A percentile compares a stretch with the other conserved stretches of the same genome.
phyloP scores from a whole-genome alignment of 192 early-diverging fungal genomes.

The Coemansia sp. region DNA sequence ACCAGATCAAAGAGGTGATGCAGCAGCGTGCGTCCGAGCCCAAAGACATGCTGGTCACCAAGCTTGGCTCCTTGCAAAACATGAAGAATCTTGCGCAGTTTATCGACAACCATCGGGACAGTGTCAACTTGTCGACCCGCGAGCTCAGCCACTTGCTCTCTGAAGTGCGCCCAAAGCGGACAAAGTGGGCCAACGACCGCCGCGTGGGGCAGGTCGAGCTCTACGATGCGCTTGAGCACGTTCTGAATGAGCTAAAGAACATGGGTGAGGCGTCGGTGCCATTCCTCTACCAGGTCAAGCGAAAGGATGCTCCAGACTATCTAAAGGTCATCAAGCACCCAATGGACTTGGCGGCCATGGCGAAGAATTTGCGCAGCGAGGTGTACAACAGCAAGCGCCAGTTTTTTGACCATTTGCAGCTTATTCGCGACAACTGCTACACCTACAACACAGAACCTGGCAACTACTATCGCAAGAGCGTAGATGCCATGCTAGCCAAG shows the following conservation, averaged over 20 bases:
- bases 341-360: constrained; percentile 92
- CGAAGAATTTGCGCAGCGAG: constrained; percentile 78
- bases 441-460: constrained; percentile 85
- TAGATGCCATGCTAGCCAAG: constrained; percentile 74
- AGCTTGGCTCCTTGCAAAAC: constrained; percentile 43
- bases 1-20: constrained; percentile 21
- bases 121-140: constrained; percentile 61
- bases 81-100: constrained; percentile 72
- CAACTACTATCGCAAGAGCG: constrained; percentile 85
- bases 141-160: constrained; percentile 73
- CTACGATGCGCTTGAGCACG: constrained; percentile 85
- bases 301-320: constrained; percentile 91
- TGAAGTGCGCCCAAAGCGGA: constrained; percentile 73
- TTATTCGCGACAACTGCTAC: constrained; percentile 93
- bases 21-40: constrained; percentile 35
- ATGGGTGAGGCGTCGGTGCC: constrained; percentile 79
- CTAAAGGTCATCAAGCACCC: constrained; percentile 89
- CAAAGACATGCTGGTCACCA: constrained; percentile 47
- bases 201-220: constrained; percentile 85
- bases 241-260: constrained; percentile 75
- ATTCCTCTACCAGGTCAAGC: constrained; percentile 83
- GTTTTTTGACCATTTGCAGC: constrained; percentile 80
- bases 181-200: constrained; percentile 88
- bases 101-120: constrained; percentile 68
- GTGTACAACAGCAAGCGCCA: constrained; percentile 84